phyloP scores from a whole-genome alignment of 805 yeast genomes.

The Metschnikowia arizonensis region DNA sequence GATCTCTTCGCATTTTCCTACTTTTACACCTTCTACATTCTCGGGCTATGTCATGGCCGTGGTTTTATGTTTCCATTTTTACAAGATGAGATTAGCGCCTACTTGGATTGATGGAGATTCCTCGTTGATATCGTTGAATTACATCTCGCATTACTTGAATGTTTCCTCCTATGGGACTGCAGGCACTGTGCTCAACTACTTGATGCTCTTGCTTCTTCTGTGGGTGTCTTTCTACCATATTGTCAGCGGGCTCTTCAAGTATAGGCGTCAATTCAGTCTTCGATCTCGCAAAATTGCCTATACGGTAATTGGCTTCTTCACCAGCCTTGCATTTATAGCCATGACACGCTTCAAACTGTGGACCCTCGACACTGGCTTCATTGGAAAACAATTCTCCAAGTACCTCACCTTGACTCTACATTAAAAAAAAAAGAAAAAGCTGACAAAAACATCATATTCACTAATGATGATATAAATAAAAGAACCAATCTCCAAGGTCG shows the following conservation, averaged over 20 bases:
- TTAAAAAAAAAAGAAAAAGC: no score
- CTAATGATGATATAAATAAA: slow-evolving; percentile 1
- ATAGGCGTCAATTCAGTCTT: slow-evolving; percentile 37
- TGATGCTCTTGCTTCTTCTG: slow-evolving; percentile 18
- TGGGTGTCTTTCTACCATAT: slow-evolving; percentile 46
- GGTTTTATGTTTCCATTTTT: slow-evolving; percentile 43
- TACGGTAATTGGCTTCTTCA: slow-evolving; percentile 32
- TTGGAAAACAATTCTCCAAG: slow-evolving; percentile 27
- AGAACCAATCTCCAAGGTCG: neutral
- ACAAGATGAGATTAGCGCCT: slow-evolving; percentile 49
- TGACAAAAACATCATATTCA: neutral
- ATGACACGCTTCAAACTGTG: slow-evolving; percentile 24
- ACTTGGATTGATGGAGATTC: slow-evolving; percentile 61
- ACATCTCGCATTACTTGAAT: slow-evolving; percentile 33
- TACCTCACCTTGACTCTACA: no score
- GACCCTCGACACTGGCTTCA: slow-evolving; percentile 26
- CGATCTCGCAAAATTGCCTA: slow-evolving; percentile 45
- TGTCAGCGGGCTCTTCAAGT: slow-evolving; percentile 49
- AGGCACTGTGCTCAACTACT: slow-evolving; percentile 14
- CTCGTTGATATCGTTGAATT: slow-evolving; percentile 50
- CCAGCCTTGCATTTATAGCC: slow-evolving; percentile 36
- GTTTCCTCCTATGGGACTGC: slow-evolving; percentile 12
- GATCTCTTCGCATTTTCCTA: slow-evolving; percentile 41
- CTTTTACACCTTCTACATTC: slow-evolving; percentile 52
- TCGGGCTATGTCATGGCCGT: slow-evolving; percentile 55